Evolutionary conservation across 805 yeast species (phyloP), one percentile per base, ranked within the genome.

Genomic region (Metschnikowia arizonensis): DNA sequence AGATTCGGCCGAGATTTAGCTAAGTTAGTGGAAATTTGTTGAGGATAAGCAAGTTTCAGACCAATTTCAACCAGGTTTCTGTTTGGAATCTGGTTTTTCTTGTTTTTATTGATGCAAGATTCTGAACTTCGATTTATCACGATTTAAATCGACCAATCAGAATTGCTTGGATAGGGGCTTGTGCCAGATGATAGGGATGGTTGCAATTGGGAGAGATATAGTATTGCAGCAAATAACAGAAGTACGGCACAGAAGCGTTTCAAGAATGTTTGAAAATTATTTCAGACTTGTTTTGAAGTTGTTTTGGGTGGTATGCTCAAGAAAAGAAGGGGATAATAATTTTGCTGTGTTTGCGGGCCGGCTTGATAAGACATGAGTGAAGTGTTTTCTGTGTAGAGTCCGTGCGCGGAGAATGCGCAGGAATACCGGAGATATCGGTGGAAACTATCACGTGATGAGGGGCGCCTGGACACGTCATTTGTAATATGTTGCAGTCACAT

Each of bases 401-500:
- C 34, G 42, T 31, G 35, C 28, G 28, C 42, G 34, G 42, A 31
- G 28, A 11, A 32, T 14, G 31, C 34, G 29, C 36, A 33, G 15
- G 36, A 33, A 14, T 5, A 18, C 4, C 42, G 42, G 42, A 38
- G n/a, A 38, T 38, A 38, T 38, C 42, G 42, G 33, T 28, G 14
- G 18, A 9, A 5, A 11, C 11, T 21, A 5, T 21, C 24, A 6
- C 24, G 6, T 21, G n/a, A n/a, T n/a, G n/a, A n/a, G n/a, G n/a
- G n/a, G n/a, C n/a, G n/a, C n/a, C n/a, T n/a, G n/a, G n/a, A n/a
- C n/a, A n/a, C n/a, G n/a, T n/a, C n/a, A n/a, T n/a, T n/a, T n/a
- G n/a, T n/a, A n/a, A n/a, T n/a, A n/a, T n/a, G n/a, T n/a, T n/a
- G n/a, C n/a, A n/a, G n/a, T n/a, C n/a, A n/a, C n/a, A n/a, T n/a